Evolutionary conservation across 2,329 filamentous ascomycete genomes (phyloP).

Genomic region (Exophiala alcalophila): DNA sequence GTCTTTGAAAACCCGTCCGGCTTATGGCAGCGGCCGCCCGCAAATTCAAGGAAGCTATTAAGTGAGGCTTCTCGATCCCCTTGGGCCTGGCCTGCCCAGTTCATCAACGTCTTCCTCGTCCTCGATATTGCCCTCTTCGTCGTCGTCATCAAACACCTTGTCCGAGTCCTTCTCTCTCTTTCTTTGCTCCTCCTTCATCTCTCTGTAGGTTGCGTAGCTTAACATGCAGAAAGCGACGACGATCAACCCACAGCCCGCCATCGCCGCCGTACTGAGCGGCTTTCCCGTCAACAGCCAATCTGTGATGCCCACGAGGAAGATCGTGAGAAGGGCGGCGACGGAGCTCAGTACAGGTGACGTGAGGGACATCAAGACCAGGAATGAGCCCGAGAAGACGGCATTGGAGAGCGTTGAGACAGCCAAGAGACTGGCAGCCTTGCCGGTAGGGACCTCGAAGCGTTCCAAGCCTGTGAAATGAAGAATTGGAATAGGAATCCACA

Average conservation of each 20-base stretch:
- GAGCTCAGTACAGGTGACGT: slow-evolving; percentile 90
- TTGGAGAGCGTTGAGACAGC: slow-evolving; percentile 79
- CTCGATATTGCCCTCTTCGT: slow-evolving; percentile 31
- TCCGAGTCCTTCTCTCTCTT: slow-evolving; percentile 50
- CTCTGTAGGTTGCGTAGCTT: slow-evolving; percentile 86
- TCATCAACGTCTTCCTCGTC: slow-evolving; percentile 9
- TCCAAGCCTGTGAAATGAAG: slow-evolving; percentile 77
- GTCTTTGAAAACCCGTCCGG: no score
- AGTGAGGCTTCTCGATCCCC: not conserved
- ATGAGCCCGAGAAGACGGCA: slow-evolving; percentile 86
- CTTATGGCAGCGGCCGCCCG: not conserved
- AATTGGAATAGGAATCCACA: slow-evolving; percentile 89
- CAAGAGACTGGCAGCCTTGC: slow-evolving; percentile 75
- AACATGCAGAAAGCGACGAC: slow-evolving; percentile 82
- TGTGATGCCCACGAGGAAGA: slow-evolving; percentile 90
- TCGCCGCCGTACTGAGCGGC: slow-evolving; percentile 68
- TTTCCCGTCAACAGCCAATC: slow-evolving; percentile 84
- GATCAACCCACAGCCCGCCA: slow-evolving; percentile 82
- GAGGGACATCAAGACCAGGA: slow-evolving; percentile 86
- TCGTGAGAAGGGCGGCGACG: slow-evolving; percentile 89
- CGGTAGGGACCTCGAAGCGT: slow-evolving; percentile 74
- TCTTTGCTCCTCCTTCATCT: slow-evolving; percentile 80
- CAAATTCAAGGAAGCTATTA: slow-evolving; percentile 7
- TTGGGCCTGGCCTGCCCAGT: slow-evolving; percentile 2
- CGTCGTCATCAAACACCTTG: slow-evolving; percentile 44